phyloP scores from a whole-genome alignment of 345 rosid species.

The Aquilaria yunnanensis region DNA sequence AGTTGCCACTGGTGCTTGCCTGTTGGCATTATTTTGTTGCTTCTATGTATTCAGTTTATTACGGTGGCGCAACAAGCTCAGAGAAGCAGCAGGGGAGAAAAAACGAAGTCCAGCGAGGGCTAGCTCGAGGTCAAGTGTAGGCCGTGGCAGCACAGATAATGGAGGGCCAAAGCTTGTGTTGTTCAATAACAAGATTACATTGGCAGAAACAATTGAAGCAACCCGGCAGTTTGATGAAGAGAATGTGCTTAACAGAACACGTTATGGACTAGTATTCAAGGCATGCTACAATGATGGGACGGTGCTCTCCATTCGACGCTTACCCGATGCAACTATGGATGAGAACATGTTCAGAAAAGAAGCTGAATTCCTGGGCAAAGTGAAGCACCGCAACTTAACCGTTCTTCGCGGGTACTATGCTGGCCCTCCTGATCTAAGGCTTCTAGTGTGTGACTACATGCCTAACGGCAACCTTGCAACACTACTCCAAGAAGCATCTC shows the following conservation, averaged over 20 bases:
- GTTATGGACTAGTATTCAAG: slow-evolving; percentile 75
- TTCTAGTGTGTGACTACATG: slow-evolving; percentile 89
- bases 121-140: slow-evolving; percentile 70
- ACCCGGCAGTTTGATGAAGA: slow-evolving; percentile 90
- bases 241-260: slow-evolving; percentile 76
- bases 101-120: slow-evolving; percentile 80
- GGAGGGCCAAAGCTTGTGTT: slow-evolving; percentile 89
- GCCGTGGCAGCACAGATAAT: slow-evolving; percentile 75
- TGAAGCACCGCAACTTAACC: slow-evolving; percentile 81
- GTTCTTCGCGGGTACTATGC: slow-evolving; percentile 90
- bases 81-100: slow-evolving; percentile 73
- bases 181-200: slow-evolving; percentile 88
- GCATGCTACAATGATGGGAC: slow-evolving; percentile 84
- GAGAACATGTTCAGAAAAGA: slow-evolving; percentile 76
- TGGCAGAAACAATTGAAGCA: slow-evolving; percentile 84
- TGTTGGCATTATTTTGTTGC: slow-evolving; percentile 73
- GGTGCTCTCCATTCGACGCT: slow-evolving; percentile 82
- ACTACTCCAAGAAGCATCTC: slow-evolving; percentile 92
- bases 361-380: slow-evolving; percentile 76
- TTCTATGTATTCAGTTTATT: slow-evolving; percentile 77
- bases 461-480: slow-evolving; percentile 95
- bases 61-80: slow-evolving; percentile 79
- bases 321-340: slow-evolving; percentile 52
- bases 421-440: slow-evolving; percentile 73
- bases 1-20: slow-evolving; percentile 47